Evolutionary conservation across 140 eudicot species (phyloP).

Genomic region (Oenanthe javanica): DNA sequence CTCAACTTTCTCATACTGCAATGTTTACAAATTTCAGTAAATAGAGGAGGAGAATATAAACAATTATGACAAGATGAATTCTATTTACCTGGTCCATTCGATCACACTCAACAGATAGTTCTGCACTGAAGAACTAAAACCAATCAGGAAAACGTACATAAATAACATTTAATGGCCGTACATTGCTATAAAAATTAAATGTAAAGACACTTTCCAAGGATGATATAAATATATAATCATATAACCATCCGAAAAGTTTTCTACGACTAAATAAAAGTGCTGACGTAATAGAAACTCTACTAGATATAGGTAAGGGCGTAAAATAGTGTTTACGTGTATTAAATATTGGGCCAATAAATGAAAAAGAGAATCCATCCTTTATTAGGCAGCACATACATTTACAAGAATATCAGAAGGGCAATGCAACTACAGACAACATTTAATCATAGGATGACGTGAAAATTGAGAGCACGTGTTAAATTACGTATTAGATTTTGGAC

Average conservation of each 20-base stretch:
- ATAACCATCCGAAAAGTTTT: not conserved
- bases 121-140: not conserved
- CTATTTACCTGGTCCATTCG: conserved; percentile 67
- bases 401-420: not conserved
- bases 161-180: not conserved
- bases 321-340: not conserved
- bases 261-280: not conserved
- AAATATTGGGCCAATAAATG: not conserved
- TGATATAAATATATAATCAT: not conserved
- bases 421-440: not conserved
- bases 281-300: not conserved
- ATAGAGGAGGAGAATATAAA: not conserved
- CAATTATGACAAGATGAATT: conserved; percentile 4
- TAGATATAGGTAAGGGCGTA: not conserved
- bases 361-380: not conserved
- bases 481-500: not conserved
- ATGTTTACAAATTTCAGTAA: conserved; percentile 1
- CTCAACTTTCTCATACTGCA: conserved; percentile 85
- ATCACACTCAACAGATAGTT: conserved; percentile 10
- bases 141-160: not conserved
- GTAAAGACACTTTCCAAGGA: not conserved
- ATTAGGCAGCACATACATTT: not conserved
- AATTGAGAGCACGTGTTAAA: not conserved
- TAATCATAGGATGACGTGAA: not conserved
- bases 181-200: not conserved